Evolutionary conservation across 805 yeast species (phyloP).

Genomic region (Diddensiella santjacobensis): DNA sequence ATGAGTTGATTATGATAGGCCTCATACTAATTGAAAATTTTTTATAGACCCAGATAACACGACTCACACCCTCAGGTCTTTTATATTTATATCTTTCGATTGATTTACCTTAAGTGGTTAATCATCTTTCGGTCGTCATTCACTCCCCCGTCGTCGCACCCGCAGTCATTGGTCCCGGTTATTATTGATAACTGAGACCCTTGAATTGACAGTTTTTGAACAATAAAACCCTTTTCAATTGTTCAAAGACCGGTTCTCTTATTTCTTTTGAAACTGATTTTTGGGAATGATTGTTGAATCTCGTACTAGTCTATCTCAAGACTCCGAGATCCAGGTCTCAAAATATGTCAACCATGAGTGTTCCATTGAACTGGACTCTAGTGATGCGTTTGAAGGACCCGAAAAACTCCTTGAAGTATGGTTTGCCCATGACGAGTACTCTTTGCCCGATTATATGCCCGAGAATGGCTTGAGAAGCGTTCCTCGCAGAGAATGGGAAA

Average conservation of each 20-base stretch:
- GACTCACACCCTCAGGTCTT: conserved; percentile 23
- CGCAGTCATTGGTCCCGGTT: neutral
- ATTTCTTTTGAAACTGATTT: neutral
- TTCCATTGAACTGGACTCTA: conserved; percentile 75
- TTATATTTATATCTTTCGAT: neutral
- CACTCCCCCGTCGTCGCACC: neutral
- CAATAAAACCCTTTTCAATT: too few species aligned
- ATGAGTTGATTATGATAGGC: neutral
- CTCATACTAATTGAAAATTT: neutral
- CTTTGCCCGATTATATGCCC: conserved; percentile 38
- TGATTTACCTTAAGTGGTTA: neutral
- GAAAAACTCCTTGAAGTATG: conserved; percentile 89
- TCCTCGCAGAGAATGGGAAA: conserved; percentile 64
- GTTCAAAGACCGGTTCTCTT: too few species aligned
- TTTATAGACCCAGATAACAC: conserved; percentile 27
- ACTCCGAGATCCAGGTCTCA: conserved; percentile 7
- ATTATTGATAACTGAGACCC: neutral
- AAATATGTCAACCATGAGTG: conserved; percentile 70
- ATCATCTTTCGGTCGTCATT: neutral
- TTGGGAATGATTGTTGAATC: conserved; percentile 16
- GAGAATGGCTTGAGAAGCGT: conserved; percentile 53
- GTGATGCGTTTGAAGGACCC: conserved; percentile 95
- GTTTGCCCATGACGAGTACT: conserved; percentile 56
- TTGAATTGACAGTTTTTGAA: neutral
- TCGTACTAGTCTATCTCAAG: neutral